Percentiles rank a stretch among this genome's conserved stretches.
Conservation (phyloP, 1,284 basidiomycete species). For the Ganoderma lingzhi region DNA sequence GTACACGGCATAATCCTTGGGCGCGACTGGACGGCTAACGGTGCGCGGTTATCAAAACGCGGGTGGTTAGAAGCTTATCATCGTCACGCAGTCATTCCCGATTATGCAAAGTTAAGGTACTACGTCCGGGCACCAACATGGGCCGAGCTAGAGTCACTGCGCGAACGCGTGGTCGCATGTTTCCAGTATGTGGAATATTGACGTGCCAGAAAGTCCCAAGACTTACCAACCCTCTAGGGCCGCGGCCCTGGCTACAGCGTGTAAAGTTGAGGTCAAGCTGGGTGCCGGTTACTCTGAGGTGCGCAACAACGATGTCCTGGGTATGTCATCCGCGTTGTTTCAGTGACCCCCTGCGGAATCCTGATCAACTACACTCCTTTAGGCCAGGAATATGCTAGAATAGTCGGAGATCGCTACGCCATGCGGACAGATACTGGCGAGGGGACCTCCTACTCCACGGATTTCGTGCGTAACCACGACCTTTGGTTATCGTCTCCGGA, state of each 20-base stretch:
- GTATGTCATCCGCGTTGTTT: conserved; percentile 42
- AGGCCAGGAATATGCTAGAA: conserved; percentile 66
- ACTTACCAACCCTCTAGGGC: conserved; percentile 53
- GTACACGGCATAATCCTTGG: conserved; percentile 74
- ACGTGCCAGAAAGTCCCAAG: background rate
- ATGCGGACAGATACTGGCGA: conserved; percentile 59
- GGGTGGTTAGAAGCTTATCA: background rate
- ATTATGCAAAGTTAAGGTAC: conserved; percentile 76
- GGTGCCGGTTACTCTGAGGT: conserved; percentile 61
- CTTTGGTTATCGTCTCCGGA: background rate
- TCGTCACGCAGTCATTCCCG: conserved; percentile 72
- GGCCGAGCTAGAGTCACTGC: conserved; percentile 62
- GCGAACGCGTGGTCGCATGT: conserved; percentile 68
- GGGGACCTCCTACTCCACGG: conserved; percentile 70
- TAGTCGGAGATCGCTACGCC: conserved; percentile 61
- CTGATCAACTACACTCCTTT: background rate
- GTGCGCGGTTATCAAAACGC: conserved; percentile 45
- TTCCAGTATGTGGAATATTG: conserved; percentile 66
- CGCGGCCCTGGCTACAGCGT: conserved; percentile 76
- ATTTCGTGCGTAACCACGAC: conserved; percentile 63
- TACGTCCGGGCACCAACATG: conserved; percentile 77
- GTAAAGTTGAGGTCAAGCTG: conserved; percentile 57
- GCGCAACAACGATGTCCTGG: conserved; percentile 67
- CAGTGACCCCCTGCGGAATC: background rate
- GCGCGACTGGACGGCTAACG: conserved; percentile 69